Evolutionary conservation across 2,329 filamentous ascomycete species (phyloP), one percentile per base, ranked within the genome.

Genomic region (Trichothecium sympodiale): DNA sequence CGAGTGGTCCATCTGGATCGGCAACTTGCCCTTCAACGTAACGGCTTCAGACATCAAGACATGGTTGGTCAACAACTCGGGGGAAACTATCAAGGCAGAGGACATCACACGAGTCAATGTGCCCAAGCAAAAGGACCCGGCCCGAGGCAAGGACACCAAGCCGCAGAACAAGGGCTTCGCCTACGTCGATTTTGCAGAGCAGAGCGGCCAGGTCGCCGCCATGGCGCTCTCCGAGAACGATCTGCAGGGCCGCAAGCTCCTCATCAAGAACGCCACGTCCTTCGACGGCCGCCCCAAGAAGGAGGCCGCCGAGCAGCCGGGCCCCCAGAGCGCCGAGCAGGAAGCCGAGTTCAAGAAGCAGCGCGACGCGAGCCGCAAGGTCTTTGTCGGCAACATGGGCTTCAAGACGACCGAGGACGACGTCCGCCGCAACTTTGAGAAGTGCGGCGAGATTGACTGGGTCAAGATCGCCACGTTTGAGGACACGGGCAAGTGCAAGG

Each of bases 401-500:
- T 94, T 89, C 59, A 77, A 83, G 51, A 76, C 78, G 4, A 87
- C 80, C 6, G 82, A 89, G 48, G 86, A 94, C 37, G 78, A 85
- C 47, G 60, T 98, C 34, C 68, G 77, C 45, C 70, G 79, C 43
- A 85, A 94, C 53, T 96, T 94, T 56, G 71, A 71, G 33, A 84
- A 80, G 55, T 96, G 89, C 54, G 91, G 91, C 34, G 69, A 80
- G 42, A 76, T 96, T 42, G 75, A 80, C 36, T 83, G 83, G 63
- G 73, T 86, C 44, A 89, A 94, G 61, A 67, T 96, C 46, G 91
- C 91, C 3, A 94, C 88, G 1, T 98, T 98, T 53, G 85, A 96
- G 58, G 93, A 98, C 57, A 81, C 81, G 15, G 91, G 91, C 30
- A 98, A 96, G 64, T 98, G 91, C 67, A 96, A 96, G 64, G 93